Conservation (phyloP, 805 yeast species). For the Schwanniomyces sp. region DNA sequence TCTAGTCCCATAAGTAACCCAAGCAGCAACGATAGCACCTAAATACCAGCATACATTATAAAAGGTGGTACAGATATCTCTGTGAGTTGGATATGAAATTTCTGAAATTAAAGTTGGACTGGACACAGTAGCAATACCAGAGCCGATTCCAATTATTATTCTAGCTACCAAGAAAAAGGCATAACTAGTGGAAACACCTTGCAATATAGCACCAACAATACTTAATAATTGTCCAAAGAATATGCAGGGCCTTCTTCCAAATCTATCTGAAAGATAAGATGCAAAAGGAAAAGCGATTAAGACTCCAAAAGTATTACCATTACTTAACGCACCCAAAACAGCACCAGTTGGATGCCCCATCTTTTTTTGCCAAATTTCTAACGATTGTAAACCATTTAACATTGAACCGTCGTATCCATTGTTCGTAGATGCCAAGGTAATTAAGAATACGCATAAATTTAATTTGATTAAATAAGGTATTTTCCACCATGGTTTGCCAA, state of each 20-base stretch:
- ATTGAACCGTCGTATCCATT: slow-evolving; percentile 51
- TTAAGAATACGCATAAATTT: slow-evolving; percentile 37
- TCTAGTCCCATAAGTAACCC: slow-evolving; percentile 50
- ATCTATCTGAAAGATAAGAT: slow-evolving; percentile 31
- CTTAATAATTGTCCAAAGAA: slow-evolving; percentile 22
- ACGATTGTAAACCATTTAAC: slow-evolving; percentile 51
- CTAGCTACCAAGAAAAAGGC: slow-evolving; percentile 45
- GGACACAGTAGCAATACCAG: slow-evolving; percentile 38
- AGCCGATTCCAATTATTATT: slow-evolving; percentile 49
- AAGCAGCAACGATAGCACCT: slow-evolving; percentile 53
- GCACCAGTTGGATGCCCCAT: slow-evolving; percentile 43
- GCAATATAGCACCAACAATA: slow-evolving; percentile 37
- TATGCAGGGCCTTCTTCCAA: slow-evolving; percentile 38
- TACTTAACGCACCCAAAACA: slow-evolving; percentile 39
- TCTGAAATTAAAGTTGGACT: slow-evolving; percentile 54
- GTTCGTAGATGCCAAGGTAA: slow-evolving; percentile 48
- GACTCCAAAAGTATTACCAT: slow-evolving; percentile 45
- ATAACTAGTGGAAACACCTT: slow-evolving; percentile 34
- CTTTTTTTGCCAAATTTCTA: slow-evolving; percentile 38
- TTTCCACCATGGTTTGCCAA: slow-evolving; percentile 1
- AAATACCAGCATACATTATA: slow-evolving; percentile 54
- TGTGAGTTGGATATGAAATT: slow-evolving; percentile 46
- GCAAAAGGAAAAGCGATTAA: slow-evolving; percentile 28
- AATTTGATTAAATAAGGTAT: slow-evolving; percentile 35
- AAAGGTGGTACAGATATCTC: slow-evolving; percentile 42